These are phyloP conservation scores for Ogataea dorogensis DNA, from an alignment of 805 yeast species.

Conservation along the genomic window DNA sequence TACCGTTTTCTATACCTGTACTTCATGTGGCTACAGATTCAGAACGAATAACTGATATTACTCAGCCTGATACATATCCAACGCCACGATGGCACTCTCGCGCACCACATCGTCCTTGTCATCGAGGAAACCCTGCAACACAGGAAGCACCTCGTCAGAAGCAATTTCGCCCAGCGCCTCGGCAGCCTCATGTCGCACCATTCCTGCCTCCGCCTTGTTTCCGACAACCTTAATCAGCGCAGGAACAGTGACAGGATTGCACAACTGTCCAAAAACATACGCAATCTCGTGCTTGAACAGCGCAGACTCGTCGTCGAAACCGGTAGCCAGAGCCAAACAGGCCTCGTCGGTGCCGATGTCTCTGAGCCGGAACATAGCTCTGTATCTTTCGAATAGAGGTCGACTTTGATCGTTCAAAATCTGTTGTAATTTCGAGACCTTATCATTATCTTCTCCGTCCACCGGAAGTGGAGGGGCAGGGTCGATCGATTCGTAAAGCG, in stretches of 20 bases:
- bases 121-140: constrained; percentile 70
- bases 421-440: constrained; percentile 61
- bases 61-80: constrained; percentile 97
- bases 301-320: constrained; percentile 88
- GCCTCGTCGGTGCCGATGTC: constrained; percentile 95
- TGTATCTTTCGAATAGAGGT: constrained; percentile 89
- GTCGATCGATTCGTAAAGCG: constrained; percentile 84
- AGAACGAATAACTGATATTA: constrained; percentile 80
- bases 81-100: constrained; percentile 94
- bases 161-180: constrained; percentile 98
- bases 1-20: constrained; percentile 96
- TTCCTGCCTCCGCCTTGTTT: constrained; percentile 81
- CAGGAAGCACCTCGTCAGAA: constrained; percentile 90
- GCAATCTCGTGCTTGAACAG: constrained; percentile 97
- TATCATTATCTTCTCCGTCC: constrained; percentile 42
- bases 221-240: constrained; percentile 78
- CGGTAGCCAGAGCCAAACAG: constrained; percentile 84
- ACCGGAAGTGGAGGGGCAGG: constrained; percentile 98
- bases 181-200: constrained; percentile 99
- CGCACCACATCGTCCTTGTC: constrained; percentile 90
- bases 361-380: constrained; percentile 97
- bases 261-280: constrained; percentile 95
- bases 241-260: constrained; percentile 91
- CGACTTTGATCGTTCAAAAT: constrained; percentile 72
- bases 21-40: constrained; percentile 87